Evolutionary conservation across 345 rosid species (phyloP).

Genomic region (Passiflora organensis): DNA sequence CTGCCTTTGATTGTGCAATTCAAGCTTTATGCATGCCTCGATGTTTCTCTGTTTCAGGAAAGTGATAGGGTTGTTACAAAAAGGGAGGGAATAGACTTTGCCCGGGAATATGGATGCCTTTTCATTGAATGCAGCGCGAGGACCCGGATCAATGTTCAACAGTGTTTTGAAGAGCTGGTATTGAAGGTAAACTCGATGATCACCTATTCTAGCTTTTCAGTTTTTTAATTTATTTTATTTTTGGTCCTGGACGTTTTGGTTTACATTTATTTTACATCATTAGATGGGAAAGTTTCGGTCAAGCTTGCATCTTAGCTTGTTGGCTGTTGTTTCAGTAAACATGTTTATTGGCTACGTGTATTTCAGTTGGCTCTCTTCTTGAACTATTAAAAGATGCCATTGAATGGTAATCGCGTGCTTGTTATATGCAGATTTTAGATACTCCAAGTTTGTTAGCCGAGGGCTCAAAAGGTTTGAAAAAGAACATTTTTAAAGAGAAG

Average conservation of each 20-base stretch:
- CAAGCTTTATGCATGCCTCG: too few relatives aligned
- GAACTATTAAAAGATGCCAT: not conserved
- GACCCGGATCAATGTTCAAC: constrained; percentile 83
- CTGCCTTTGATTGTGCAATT: too few relatives aligned
- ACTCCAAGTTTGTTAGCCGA: constrained; percentile 76
- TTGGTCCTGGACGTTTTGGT: not conserved
- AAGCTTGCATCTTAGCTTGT: too few relatives aligned
- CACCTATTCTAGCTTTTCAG: not conserved
- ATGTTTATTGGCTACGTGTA: too few relatives aligned
- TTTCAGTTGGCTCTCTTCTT: too few relatives aligned
- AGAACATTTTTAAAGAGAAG: constrained; percentile 77
- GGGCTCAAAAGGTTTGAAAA: constrained; percentile 67
- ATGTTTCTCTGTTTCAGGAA: constrained; percentile 46
- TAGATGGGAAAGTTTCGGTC: too few relatives aligned
- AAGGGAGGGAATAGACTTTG: constrained; percentile 83
- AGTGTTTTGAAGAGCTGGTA: constrained; percentile 97
- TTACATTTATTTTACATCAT: too few relatives aligned
- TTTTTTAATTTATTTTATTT: not conserved
- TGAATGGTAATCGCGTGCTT: not conserved
- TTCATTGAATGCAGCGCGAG: constrained; percentile 95
- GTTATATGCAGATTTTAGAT: constrained; percentile 67
- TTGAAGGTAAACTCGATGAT: constrained; percentile 46
- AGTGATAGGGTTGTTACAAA: constrained; percentile 87
- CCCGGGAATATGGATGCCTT: constrained; percentile 85
- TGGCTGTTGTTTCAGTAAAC: too few relatives aligned